phyloP scores from a whole-genome alignment of 192 early-diverging fungal genomes.

The Pilaira anomala region DNA sequence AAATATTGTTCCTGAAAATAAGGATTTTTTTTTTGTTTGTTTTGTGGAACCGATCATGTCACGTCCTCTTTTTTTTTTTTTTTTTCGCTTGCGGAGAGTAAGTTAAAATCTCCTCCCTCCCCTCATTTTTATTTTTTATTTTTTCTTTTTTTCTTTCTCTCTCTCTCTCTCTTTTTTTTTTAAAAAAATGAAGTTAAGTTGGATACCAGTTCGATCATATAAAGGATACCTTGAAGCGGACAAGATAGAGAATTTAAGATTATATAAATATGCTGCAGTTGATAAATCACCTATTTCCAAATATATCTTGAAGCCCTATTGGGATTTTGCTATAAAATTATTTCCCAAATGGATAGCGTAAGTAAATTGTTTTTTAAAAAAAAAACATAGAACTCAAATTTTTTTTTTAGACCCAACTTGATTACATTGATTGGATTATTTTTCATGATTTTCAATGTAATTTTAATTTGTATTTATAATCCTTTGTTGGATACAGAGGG shows the following conservation, averaged over 20 bases:
- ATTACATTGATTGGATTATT: conserved; percentile 79
- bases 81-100: no score
- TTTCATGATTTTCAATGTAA: conserved; percentile 73
- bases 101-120: no score
- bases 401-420: conserved; percentile 62
- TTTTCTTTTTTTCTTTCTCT: background rate
- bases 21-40: no score
- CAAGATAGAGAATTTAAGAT: conserved; percentile 58
- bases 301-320: conserved; percentile 81
- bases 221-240: conserved; percentile 11
- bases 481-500: conserved; percentile 65
- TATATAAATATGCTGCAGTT: conserved; percentile 84
- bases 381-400: background rate
- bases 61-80: no score
- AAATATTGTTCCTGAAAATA: no score
- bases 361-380: conserved; percentile 16
- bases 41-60: no score
- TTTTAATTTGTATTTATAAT: conserved; percentile 63
- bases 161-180: background rate
- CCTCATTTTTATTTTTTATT: no score
- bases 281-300: conserved; percentile 77
- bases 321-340: conserved; percentile 79
- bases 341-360: conserved; percentile 88
- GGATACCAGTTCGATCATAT: conserved; percentile 1
- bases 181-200: background rate